These are phyloP conservation scores for Lyophyllum atratum DNA, from an alignment of 768 basidiomycete species.

Conservation along the genomic window DNA sequence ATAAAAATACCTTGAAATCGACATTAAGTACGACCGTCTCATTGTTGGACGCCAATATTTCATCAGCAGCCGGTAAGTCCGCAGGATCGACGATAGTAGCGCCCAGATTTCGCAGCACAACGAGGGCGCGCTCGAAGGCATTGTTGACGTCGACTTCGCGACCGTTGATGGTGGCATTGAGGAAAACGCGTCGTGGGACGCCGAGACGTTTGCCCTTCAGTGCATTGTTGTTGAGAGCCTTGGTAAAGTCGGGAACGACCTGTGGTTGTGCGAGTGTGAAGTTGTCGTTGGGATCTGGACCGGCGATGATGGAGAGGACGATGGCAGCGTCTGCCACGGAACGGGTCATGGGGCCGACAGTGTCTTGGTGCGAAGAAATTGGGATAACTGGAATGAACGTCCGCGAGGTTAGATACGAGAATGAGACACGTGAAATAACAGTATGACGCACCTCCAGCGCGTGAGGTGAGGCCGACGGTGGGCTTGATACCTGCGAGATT, in stretches of 20 bases:
- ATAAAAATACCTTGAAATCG: constrained; percentile 56
- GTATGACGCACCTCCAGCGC: constrained; percentile 50
- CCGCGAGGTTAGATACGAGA: neutral
- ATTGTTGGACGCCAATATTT: constrained; percentile 48
- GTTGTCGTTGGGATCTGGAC: constrained; percentile 55
- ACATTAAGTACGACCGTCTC: constrained; percentile 55
- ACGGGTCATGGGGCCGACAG: constrained; percentile 58
- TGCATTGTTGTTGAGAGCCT: constrained; percentile 49
- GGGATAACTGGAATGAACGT: constrained; percentile 45
- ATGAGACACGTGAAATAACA: neutral
- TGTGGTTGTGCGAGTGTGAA: constrained; percentile 54
- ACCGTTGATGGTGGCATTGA: constrained; percentile 32
- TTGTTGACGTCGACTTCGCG: constrained; percentile 35
- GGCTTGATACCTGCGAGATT: constrained; percentile 64
- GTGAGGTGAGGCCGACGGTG: constrained; percentile 59
- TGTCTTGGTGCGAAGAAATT: constrained; percentile 58
- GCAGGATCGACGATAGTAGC: constrained; percentile 63
- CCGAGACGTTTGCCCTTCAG: constrained; percentile 55
- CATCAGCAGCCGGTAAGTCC: constrained; percentile 56
- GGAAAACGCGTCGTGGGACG: constrained; percentile 46
- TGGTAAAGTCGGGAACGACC: constrained; percentile 54
- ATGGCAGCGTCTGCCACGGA: constrained; percentile 56
- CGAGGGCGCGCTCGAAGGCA: constrained; percentile 42
- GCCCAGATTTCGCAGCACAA: constrained; percentile 39
- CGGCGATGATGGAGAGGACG: constrained; percentile 58